phyloP scores from a whole-genome alignment of 371 early-diverging fungal species.

The Nematocida displodere region DNA sequence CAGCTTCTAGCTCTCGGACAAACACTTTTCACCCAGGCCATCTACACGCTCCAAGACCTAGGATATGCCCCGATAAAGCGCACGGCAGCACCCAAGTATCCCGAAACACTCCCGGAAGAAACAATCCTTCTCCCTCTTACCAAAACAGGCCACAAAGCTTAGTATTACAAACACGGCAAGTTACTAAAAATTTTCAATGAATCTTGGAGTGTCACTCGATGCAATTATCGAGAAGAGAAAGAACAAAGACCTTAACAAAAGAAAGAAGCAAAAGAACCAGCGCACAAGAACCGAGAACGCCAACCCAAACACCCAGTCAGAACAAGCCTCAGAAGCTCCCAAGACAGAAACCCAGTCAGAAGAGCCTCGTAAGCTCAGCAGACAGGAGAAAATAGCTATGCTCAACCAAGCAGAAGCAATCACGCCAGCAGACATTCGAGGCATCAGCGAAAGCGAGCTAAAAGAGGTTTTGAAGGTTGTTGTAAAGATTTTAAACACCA shows the following conservation, averaged over 20 bases:
- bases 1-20: neutral
- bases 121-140: neutral
- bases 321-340: neutral
- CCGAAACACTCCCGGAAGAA: neutral
- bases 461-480: conserved; percentile 43
- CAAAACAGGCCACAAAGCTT: neutral
- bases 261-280: conserved; percentile 17
- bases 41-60: neutral
- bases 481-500: conserved; percentile 43
- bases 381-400: conserved; percentile 7
- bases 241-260: conserved; percentile 2
- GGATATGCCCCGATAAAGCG: neutral
- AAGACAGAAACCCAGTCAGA: neutral
- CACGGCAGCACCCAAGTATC: neutral
- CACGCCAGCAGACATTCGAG: neutral
- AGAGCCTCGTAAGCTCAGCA: conserved; percentile 5
- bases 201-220: conserved; percentile 38
- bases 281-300: neutral
- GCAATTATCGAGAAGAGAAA: conserved; percentile 15
- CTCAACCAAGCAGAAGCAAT: neutral
- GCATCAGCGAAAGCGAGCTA: conserved; percentile 23
- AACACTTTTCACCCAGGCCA: neutral
- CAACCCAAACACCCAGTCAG: neutral
- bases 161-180: neutral
- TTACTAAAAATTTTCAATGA: conserved; percentile 16